Evolutionary conservation across 345 rosid species (phyloP).

Genomic region (Lumnitzera racemosa): DNA sequence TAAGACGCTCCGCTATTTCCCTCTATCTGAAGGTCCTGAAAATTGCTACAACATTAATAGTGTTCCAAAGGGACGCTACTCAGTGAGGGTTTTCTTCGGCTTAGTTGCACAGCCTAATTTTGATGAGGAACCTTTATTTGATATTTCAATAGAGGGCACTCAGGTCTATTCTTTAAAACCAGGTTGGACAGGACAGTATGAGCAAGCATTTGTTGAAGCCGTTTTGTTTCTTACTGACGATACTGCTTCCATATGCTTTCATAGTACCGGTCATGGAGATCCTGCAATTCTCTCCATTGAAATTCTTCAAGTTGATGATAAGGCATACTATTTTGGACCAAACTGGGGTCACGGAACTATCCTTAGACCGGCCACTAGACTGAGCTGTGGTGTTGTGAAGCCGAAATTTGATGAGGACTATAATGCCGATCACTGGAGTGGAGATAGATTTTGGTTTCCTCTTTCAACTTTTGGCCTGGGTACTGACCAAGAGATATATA

Average conservation of each 20-base stretch:
- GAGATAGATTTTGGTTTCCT: constrained; percentile 91
- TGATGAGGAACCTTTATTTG: constrained; percentile 80
- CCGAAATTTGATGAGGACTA: constrained; percentile 70
- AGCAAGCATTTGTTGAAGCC: constrained; percentile 80
- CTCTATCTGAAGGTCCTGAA: constrained; percentile 80
- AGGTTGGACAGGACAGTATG: constrained; percentile 81
- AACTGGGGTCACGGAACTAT: constrained; percentile 50
- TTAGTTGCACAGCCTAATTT: constrained; percentile 28
- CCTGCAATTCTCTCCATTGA: constrained; percentile 81
- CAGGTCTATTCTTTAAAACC: constrained; percentile 66
- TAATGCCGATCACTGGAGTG: constrained; percentile 86
- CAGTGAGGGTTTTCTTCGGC: constrained; percentile 80
- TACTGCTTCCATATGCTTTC: constrained; percentile 75
- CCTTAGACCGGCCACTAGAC: constrained; percentile 65
- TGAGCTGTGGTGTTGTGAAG: constrained; percentile 70
- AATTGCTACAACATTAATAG: constrained; percentile 71
- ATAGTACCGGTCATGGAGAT: constrained; percentile 98
- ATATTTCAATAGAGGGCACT: constrained; percentile 84
- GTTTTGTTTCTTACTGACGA: constrained; percentile 59
- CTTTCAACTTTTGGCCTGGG: constrained; percentile 46
- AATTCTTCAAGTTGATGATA: constrained; percentile 78
- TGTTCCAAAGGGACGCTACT: constrained; percentile 78
- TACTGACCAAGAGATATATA: constrained; percentile 57
- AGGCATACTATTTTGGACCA: constrained; percentile 60
- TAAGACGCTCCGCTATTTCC: constrained; percentile 75